phyloP scores from a whole-genome alignment of 352 stramenopile species.

The Phytophthora pluvialis region DNA sequence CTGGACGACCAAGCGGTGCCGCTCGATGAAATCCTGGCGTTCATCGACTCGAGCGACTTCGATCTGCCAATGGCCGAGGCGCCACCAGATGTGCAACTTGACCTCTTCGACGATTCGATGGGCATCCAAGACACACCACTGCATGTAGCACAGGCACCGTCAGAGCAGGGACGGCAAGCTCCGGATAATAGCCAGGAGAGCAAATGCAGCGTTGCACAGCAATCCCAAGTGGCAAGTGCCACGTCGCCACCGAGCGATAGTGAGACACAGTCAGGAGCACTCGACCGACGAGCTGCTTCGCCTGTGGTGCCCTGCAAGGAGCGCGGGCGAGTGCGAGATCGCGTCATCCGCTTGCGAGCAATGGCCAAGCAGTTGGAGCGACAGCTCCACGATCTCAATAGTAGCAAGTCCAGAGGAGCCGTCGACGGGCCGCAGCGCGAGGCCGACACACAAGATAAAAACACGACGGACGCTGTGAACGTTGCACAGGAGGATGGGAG shows the following conservation, averaged over 20 bases:
- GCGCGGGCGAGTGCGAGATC: conserved; percentile 33
- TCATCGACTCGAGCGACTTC: conserved; percentile 28
- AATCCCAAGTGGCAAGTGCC: neutral
- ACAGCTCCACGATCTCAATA: conserved; percentile 15
- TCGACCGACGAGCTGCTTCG: neutral
- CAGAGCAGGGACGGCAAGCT: neutral
- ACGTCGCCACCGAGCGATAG: neutral
- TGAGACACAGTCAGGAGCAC: neutral
- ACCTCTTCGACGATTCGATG: neutral
- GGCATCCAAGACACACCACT: conserved; percentile 5
- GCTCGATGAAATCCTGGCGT: conserved; percentile 24
- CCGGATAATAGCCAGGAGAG: neutral
- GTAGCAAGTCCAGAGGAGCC: neutral
- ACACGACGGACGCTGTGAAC: neutral
- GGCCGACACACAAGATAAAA: neutral
- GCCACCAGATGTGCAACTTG: neutral
- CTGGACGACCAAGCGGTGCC: conserved; percentile 4
- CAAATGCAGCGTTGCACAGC: neutral
- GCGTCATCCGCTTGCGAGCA: conserved; percentile 29
- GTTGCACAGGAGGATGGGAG: neutral
- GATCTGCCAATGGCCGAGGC: neutral
- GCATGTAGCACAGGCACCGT: neutral
- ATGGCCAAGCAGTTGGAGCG: conserved; percentile 27
- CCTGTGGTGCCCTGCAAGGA: neutral
- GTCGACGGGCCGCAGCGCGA: too few species aligned